Percentiles rank a stretch among this genome's conserved stretches.
phyloP scores from a whole-genome alignment of 805 yeast genomes.

The Metschnikowia drakensbergensis region DNA sequence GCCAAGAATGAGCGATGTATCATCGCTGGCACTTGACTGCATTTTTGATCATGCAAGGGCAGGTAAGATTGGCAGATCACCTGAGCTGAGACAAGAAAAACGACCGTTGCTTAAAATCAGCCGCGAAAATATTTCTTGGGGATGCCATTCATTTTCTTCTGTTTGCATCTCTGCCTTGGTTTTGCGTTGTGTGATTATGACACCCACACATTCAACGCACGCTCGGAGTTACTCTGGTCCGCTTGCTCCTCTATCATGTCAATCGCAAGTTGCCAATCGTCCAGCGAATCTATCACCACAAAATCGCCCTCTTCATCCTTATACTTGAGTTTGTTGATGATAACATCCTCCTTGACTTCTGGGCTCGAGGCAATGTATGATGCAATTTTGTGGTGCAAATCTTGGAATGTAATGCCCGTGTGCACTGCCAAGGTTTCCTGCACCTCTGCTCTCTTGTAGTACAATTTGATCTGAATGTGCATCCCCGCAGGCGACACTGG shows the following conservation, averaged over 20 bases:
- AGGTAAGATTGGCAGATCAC: too few relatives aligned
- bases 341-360: conserved; percentile 53
- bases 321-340: conserved; percentile 59
- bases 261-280: conserved; percentile 83
- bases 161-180: background rate
- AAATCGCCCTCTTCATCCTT: conserved; percentile 95
- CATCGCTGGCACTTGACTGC: too few relatives aligned
- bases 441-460: conserved; percentile 32
- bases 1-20: too few relatives aligned
- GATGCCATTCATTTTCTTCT: background rate
- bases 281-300: conserved; percentile 78
- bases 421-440: conserved; percentile 27
- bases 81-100: too few relatives aligned
- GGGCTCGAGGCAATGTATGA: conserved; percentile 43
- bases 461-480: conserved; percentile 24
- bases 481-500: conserved; percentile 10
- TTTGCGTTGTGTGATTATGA: conserved; percentile 18
- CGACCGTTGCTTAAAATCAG: too few relatives aligned
- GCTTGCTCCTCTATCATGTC: conserved; percentile 47
- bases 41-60: too few relatives aligned
- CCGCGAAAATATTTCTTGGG: too few relatives aligned
- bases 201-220: conserved; percentile 40
- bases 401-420: conserved; percentile 32
- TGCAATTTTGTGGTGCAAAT: conserved; percentile 65
- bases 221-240: conserved; percentile 18